Evolutionary conservation across 768 basidiomycete species (phyloP), one percentile per base, ranked within the genome.

Genomic region (Leccinum imitatum): DNA sequence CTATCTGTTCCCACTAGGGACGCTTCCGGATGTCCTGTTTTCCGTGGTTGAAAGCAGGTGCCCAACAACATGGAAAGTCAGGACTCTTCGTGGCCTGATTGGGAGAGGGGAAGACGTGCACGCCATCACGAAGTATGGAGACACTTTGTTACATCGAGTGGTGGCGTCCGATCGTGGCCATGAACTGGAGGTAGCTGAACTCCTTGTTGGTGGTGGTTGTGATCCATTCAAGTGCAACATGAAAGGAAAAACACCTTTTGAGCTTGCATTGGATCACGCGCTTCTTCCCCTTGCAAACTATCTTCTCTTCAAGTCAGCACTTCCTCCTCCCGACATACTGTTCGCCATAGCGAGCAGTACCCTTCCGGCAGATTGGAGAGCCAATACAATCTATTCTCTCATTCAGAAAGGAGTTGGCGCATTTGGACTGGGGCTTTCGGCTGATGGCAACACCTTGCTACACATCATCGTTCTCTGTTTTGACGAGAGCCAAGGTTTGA

Each of bases 161-260:
- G 30, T 50, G 17, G 1, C 35, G 1, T n/a, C 41, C 11, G 37
- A 53, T 4, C 19, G 25, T 3, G 5, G 5, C 9, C 19, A 41
- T 6, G 48, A n/a, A 3, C 44, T 65, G 31, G 59, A 58, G 6
- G 25, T 61, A 33, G 14, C 25, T 2, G 56, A 56, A 33, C 4
- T 51, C 5, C 55, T 67, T 3, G n/a, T 62, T 2, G 54, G 7
- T 1, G 55, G 30, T 30, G 67, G 63, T 1, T 62, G 67, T 6
- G 41, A 65, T 10, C 58, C 55, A 4, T 25, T 60, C 21, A 0
- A 14, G 2, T 4, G 5, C 3, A 30, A 31, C 33, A 5, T 1
- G 1, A 2, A 8, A 0, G 55, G 58, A 1, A 39, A 47, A 11
- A 56, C 63, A 14, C 25, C 63, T 8, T 51, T 68, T 8, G 35